A percentile compares a stretch with the other conserved stretches of the same genome.
Evolutionary conservation across 176 grass and related monocot genomes (phyloP).

Genomic region (Puya raimondii): DNA sequence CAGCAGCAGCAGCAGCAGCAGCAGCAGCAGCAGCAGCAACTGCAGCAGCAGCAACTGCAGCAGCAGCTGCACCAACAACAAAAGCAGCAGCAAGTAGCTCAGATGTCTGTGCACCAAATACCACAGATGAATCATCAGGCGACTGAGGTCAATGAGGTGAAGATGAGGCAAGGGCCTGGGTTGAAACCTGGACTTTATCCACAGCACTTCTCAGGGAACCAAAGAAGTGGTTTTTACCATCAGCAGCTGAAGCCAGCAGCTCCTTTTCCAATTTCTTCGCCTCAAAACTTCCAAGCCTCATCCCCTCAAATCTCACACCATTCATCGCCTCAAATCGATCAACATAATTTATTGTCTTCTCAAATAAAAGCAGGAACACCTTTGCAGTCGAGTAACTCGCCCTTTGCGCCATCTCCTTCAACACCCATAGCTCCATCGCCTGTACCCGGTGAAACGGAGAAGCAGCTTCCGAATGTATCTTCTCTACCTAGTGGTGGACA

Average conservation of each 20-base stretch:
- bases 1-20: conserved; percentile 45
- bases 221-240: conserved; percentile 49
- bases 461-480: conserved; percentile 50
- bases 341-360: conserved; percentile 61
- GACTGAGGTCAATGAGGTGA: conserved; percentile 56
- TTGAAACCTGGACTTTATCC: conserved; percentile 78
- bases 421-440: conserved; percentile 73
- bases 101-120: conserved; percentile 34
- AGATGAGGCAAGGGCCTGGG: conserved; percentile 57
- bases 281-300: conserved; percentile 87
- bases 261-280: conserved; percentile 79
- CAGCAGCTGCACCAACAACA: conserved; percentile 40
- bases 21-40: conserved; percentile 45
- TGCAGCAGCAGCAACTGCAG: conserved; percentile 38
- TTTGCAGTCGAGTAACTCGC: conserved; percentile 67
- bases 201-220: conserved; percentile 35
- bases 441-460: conserved; percentile 67
- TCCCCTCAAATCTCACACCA: conserved; percentile 88
- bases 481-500: conserved; percentile 52
- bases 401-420: conserved; percentile 80
- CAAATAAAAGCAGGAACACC: conserved; percentile 78
- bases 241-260: conserved; percentile 55
- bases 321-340: conserved; percentile 83
- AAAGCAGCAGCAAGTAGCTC: conserved; percentile 45
- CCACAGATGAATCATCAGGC: conserved; percentile 45